Evolutionary conservation across 768 basidiomycete genomes (phyloP), one percentile per base, ranked within the genome.

Genomic region (Melanogaster broomeanus): DNA sequence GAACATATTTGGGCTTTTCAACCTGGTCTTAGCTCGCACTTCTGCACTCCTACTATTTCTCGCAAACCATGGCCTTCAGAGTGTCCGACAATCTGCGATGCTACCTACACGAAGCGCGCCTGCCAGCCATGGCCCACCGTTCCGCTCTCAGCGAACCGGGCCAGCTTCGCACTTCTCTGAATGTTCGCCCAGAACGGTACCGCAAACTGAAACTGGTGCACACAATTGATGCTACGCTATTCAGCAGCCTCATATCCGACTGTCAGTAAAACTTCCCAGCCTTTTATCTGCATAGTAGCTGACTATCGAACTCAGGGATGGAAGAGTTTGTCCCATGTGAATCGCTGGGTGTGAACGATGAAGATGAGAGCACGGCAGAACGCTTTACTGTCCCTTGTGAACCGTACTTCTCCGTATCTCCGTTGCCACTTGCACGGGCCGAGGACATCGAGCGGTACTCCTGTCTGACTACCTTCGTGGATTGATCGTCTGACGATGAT

Each of bases 131-230:
- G 70, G 53, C 52, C 25, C 59, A 60, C 46, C 69, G 71, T 31
- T 59, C 69, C 9, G 45, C 69, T 31, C 75, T 74, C n/a, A 67
- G 67, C 6, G 56, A 64, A 39, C 69, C 71, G 16, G 51, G 19
- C 6, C 38, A 52, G 12, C 46, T 49, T n/a, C 48, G 48, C n/a
- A n/a, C 21, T 42, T 42, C 51, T 27, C 45, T 79, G 19, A 59
- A 68, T 52, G 66, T 82, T 47, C 73, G 70, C 21, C 76, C 79
- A 10, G 78, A 81, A 47, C 53, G 64, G 10, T 80, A 79, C 67
- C 73, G 85, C 54, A 72, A 69, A 49, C 67, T 88, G n/a, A 79
- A 81, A 58, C 63, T 60, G 22, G 80, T 84, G 18, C 70, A 75
- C 27, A 52, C 54, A 9, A 61, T 80, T 47, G 47, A 64, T 13